Base-by-base conservation (phyloP, 768 basidiomycete genomes). In the Lactifluus piperatus region DNA sequence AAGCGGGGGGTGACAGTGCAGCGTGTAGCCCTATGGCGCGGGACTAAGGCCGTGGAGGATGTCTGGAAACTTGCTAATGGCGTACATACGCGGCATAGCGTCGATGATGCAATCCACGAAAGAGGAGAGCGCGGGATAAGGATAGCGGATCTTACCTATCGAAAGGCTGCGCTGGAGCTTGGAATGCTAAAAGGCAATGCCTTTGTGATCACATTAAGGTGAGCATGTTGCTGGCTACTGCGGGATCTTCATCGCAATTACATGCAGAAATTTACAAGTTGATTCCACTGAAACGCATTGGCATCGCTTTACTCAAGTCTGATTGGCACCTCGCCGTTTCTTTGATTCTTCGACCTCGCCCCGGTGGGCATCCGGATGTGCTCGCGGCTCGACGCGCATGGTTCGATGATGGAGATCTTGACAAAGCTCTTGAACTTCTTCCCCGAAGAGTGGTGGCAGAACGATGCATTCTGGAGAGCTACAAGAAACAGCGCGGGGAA, bases 111-210 rank as follows among this genome's bases (percentile, higher is more conserved):
- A 7, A 59, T 87, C 24, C 79, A 74, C 22, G 80, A 85, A 66
- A 80, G 94, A 32, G 95, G 92, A 20, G 95, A 98, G 62, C 81
- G 91, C 44, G 95, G 94, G 1, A 77, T 97, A 45, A 76, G 95
- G 57, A 84, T 97, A 52, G 83, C 91, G 0, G 94, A 98, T 71
- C 72, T 98, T 63, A 83, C 81, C 49, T 98, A 98, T 71, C 80
- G 85, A 52, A 87, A 89, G 67, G 79, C 84, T 1, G 79, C 83
- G 58, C 72, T 99, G 46, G 94, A 97, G 70, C 77, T 99, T 47
- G 97, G 97, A 5, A 92, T 94, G 91, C 76, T 98, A 66, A 93
- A 94, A 72, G 97, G 97, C 9, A 99, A 99, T 71, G 83, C 85
- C 6, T 99, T 99, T 65, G 78, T 94, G 46, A 95, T 99, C 62